Evolutionary conservation across 2,329 filamentous ascomycete species (phyloP).

Genomic region (Sporothrix brasiliensis): DNA sequence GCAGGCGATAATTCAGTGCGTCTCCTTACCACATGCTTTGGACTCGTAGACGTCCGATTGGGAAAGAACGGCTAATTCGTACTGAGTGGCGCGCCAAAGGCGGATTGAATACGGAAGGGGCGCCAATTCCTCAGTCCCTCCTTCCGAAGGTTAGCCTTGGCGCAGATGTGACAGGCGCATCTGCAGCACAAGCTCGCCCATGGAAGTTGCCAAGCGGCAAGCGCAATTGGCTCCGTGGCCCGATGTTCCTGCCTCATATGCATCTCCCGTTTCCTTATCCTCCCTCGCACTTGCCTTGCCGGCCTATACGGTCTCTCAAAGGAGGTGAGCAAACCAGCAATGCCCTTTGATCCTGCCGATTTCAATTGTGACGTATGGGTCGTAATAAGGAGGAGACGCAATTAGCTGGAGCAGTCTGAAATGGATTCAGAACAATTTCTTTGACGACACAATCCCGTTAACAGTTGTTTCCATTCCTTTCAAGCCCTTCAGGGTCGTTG

Average conservation of each 20-base stretch:
- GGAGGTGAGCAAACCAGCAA: neutral
- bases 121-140: conserved; percentile 2
- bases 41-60: neutral
- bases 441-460: neutral
- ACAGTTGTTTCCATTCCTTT: neutral
- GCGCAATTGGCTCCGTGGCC: conserved; percentile 3
- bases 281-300: neutral
- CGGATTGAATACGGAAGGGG: neutral
- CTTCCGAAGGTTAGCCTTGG: neutral
- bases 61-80: neutral
- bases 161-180: neutral
- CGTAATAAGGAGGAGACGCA: too few relatives aligned
- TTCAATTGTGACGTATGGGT: neutral
- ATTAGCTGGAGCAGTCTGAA: neutral
- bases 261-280: neutral
- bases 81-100: neutral
- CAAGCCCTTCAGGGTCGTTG: neutral
- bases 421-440: neutral
- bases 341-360: neutral
- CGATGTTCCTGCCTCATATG: conserved; percentile 7
- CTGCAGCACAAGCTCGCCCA: neutral
- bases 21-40: neutral
- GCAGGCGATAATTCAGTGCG: neutral
- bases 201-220: neutral
- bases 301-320: neutral